A percentile compares a stretch with the other conserved stretches of the same genome.
Conservation (phyloP, 2,329 filamentous ascomycete genomes). For the Balansia obtecta region DNA sequence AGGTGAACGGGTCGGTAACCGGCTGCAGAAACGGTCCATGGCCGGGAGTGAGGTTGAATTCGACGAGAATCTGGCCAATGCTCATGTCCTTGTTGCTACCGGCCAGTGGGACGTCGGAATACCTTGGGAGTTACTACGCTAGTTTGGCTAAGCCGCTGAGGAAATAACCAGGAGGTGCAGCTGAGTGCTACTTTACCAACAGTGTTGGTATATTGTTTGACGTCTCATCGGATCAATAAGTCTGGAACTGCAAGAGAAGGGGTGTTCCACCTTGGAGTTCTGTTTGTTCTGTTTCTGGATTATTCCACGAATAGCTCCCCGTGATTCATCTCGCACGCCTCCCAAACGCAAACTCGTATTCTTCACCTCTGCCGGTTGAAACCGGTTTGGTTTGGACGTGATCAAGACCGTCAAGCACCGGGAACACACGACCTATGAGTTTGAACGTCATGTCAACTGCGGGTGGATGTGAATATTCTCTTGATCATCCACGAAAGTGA, state of each 20-base stretch:
- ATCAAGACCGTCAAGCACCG: too few relatives aligned
- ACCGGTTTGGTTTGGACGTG: too few relatives aligned
- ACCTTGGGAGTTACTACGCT: slow-evolving; percentile 9
- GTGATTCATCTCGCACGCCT: too few relatives aligned
- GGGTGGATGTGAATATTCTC: too few relatives aligned
- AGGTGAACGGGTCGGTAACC: slow-evolving; percentile 11
- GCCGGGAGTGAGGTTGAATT: neutral
- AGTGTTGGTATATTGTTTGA: neutral
- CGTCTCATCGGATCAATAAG: neutral
- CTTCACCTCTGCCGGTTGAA: too few relatives aligned
- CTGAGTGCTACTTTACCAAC: neutral
- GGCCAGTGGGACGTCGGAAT: slow-evolving; percentile 11
- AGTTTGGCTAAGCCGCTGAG: slow-evolving; percentile 6
- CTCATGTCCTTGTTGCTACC: slow-evolving; percentile 10
- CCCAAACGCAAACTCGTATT: too few relatives aligned
- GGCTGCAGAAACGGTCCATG: slow-evolving; percentile 1
- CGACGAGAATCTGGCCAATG: slow-evolving; percentile 6
- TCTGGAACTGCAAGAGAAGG: neutral
- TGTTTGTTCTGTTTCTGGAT: too few relatives aligned
- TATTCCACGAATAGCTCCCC: too few relatives aligned
- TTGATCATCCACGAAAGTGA: too few relatives aligned
- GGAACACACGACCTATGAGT: too few relatives aligned
- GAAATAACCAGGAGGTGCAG: neutral
- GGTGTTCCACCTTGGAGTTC: neutral
- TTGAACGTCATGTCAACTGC: too few relatives aligned